Percentiles rank a stretch among this genome's conserved stretches.
Conservation (phyloP, 1,139 yeast species). For the Scheffersomyces parashehatae region DNA sequence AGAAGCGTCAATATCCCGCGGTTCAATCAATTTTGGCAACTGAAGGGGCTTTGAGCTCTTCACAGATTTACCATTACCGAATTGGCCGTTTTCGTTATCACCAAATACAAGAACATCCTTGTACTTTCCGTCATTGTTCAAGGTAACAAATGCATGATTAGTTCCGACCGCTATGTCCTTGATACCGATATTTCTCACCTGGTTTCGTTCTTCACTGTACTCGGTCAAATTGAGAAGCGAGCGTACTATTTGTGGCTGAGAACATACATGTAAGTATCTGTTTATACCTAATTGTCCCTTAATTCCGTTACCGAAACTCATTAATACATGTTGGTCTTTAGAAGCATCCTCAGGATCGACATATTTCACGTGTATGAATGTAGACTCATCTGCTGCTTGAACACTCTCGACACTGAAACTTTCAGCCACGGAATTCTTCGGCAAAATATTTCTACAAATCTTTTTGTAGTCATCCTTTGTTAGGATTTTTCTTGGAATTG, state of each 20-base stretch:
- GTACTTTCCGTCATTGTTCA: constrained; percentile 43
- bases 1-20: constrained; percentile 31
- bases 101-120: constrained; percentile 82
- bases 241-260: constrained; percentile 64
- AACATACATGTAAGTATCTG: constrained; percentile 70
- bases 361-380: constrained; percentile 51
- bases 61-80: constrained; percentile 76
- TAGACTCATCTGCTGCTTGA: constrained; percentile 68
- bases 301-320: constrained; percentile 81
- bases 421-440: constrained; percentile 2
- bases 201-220: constrained; percentile 33
- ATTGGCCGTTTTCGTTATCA: constrained; percentile 76
- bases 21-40: constrained; percentile 61
- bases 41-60: constrained; percentile 58
- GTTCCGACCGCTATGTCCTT: constrained; percentile 59
- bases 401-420: constrained; percentile 41
- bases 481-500: constrained; percentile 65
- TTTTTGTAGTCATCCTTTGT: constrained; percentile 19
- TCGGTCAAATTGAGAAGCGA: constrained; percentile 47
- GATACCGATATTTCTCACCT: constrained; percentile 46
- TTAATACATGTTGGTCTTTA: constrained; percentile 29
- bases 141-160: constrained; percentile 64
- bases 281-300: constrained; percentile 89
- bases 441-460: constrained; percentile 7
- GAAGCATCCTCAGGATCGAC: constrained; percentile 13